Percentiles rank a stretch among this genome's conserved stretches.
These are phyloP conservation scores for Boletus bicolor DNA, from an alignment of 768 basidiomycete species.

Conservation along the genomic window DNA sequence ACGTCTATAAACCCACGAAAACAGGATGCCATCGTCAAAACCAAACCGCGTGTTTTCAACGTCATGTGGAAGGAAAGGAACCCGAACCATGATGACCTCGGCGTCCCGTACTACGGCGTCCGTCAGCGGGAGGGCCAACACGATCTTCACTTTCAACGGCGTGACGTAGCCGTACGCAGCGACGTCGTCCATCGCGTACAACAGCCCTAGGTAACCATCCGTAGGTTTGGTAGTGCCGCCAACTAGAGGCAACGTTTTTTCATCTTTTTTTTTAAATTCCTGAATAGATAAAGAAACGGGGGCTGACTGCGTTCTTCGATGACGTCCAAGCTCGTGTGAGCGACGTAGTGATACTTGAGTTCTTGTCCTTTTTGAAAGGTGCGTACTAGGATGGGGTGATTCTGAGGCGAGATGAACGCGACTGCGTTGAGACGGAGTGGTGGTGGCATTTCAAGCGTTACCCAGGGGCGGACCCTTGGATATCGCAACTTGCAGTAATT, in stretches of 20 bases:
- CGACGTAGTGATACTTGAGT: conserved; percentile 87
- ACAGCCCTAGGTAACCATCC: conserved; percentile 81
- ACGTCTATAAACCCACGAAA: conserved; percentile 49
- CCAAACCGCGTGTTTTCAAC: too few species aligned
- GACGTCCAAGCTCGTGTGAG: conserved; percentile 86
- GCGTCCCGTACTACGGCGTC: conserved; percentile 79
- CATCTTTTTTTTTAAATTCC: too few species aligned
- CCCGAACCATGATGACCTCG: conserved; percentile 69
- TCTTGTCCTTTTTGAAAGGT: conserved; percentile 60
- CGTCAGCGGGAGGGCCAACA: conserved; percentile 73
- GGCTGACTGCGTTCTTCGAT: conserved; percentile 85
- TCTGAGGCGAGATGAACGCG: conserved; percentile 82
- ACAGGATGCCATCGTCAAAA: too few species aligned
- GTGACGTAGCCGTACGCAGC: conserved; percentile 92
- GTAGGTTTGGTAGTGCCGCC: conserved; percentile 51
- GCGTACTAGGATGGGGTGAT: conserved; percentile 73
- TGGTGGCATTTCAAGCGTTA: conserved; percentile 48
- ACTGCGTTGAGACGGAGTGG: conserved; percentile 74
- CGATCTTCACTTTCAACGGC: conserved; percentile 83
- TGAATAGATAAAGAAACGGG: neutral
- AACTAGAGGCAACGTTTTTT: conserved; percentile 10
- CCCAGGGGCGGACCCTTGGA: too few species aligned
- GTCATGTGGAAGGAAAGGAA: too few species aligned
- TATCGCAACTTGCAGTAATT: too few species aligned
- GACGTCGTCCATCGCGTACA: conserved; percentile 91